Percentiles rank a stretch among this genome's conserved stretches.
Evolutionary conservation across 306 rosid genomes (phyloP).

Genomic region (Pyrus pyrifolia): DNA sequence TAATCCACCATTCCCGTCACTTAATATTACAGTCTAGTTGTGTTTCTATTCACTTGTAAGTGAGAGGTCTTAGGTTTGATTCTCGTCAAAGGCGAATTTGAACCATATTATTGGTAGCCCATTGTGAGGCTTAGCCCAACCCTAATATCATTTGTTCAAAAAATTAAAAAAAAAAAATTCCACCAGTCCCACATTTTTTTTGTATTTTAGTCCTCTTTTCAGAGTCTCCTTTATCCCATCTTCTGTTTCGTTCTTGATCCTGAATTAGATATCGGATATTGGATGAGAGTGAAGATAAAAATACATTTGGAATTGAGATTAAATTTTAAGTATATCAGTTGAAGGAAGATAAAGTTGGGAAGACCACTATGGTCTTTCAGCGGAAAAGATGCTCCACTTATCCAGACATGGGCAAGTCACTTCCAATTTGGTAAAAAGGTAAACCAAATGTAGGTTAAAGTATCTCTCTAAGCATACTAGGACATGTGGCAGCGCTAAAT

Average conservation of each 20-base stretch:
- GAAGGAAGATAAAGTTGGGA: not conserved
- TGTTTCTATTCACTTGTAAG: too few species aligned
- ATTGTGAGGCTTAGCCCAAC: too few species aligned
- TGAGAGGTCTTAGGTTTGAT: too few species aligned
- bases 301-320: not conserved
- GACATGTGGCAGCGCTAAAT: slow-evolving; percentile 36
- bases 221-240: not conserved
- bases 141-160: too few species aligned
- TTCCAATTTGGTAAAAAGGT: slow-evolving; percentile 14
- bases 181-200: not conserved
- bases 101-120: too few species aligned
- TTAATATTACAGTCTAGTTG: too few species aligned
- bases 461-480: not conserved
- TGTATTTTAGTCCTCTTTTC: not conserved
- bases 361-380: slow-evolving; percentile 20
- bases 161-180: not conserved
- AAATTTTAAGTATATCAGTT: too few species aligned
- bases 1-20: not conserved
- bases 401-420: slow-evolving; percentile 21
- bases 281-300: not conserved
- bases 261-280: not conserved
- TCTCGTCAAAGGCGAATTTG: too few species aligned
- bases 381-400: slow-evolving; percentile 25
- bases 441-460: slow-evolving; percentile 30
- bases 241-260: not conserved